These are phyloP conservation scores for Cyclospora cayetanensis DNA, from an alignment of 169 alveolate genomes.

Conservation along the genomic window DNA sequence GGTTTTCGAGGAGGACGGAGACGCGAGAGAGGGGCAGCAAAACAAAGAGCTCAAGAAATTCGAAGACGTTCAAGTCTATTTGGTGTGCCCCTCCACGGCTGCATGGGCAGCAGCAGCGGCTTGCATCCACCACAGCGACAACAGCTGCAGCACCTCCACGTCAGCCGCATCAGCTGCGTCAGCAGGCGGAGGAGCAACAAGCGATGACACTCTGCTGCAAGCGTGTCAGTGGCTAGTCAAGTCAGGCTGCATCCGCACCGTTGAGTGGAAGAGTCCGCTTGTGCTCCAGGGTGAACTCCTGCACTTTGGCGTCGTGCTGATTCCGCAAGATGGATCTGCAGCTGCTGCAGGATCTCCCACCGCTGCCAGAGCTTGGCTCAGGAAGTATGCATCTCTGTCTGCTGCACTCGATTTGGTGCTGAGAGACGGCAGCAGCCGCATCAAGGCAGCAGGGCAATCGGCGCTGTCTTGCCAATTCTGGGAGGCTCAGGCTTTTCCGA, in stretches of 20 bases:
- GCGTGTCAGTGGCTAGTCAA: background rate
- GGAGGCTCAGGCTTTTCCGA: constrained; percentile 64
- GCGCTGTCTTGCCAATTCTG: constrained; percentile 59
- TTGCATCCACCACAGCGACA: background rate
- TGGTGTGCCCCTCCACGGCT: background rate
- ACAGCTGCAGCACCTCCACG: background rate
- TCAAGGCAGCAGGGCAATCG: background rate
- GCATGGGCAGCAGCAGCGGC: background rate
- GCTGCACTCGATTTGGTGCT: constrained; percentile 26
- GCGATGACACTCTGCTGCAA: background rate
- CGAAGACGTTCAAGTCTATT: background rate
- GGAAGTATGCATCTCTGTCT: background rate
- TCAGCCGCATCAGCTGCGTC: background rate
- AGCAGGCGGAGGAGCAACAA: no score
- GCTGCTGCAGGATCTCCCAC: background rate
- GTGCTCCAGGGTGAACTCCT: constrained; percentile 53
- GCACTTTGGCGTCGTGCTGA: constrained; percentile 19
- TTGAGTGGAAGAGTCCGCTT: background rate
- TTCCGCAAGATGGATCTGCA: background rate
- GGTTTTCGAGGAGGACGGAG: no score
- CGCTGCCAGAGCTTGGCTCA: background rate
- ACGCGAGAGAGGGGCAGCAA: background rate
- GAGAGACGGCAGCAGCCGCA: background rate
- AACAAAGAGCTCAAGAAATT: background rate
- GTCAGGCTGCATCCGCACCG: background rate